Percentiles rank a stretch among this genome's conserved stretches.
Evolutionary conservation across 108 stramenopile genomes (phyloP).

Genomic region (Cylindrotheca closterium): DNA sequence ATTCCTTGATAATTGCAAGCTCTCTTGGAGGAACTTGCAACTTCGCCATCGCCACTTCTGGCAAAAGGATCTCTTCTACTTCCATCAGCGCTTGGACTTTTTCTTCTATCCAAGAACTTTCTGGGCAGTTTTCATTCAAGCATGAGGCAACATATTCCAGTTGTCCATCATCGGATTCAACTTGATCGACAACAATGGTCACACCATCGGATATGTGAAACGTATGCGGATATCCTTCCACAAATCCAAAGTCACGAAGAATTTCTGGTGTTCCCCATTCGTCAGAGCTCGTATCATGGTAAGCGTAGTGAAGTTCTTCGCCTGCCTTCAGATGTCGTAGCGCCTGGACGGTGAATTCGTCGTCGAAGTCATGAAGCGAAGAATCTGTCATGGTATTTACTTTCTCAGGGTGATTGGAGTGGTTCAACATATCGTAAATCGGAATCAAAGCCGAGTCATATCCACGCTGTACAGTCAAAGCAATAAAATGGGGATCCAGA

Average conservation of each 20-base stretch:
- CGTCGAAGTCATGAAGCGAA: neutral
- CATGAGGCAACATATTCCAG: neutral
- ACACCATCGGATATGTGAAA: constrained; percentile 2
- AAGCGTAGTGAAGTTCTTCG: constrained; percentile 5
- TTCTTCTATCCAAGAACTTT: neutral
- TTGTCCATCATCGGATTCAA: neutral
- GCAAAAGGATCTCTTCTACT: neutral
- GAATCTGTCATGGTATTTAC: neutral
- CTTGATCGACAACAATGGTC: neutral
- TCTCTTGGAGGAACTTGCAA: neutral
- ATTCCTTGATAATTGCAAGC: neutral
- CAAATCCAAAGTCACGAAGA: constrained; percentile 34
- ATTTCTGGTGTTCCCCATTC: constrained; percentile 26
- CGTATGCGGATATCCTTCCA: constrained; percentile 33
- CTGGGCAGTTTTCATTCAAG: neutral
- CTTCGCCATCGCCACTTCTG: neutral
- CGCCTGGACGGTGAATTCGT: constrained; percentile 5
- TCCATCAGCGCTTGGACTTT: neutral
- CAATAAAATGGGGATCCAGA: neutral
- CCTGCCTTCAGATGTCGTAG: neutral
- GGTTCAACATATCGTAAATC: constrained; percentile 55
- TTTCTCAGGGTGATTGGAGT: constrained; percentile 43
- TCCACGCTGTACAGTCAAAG: constrained; percentile 15
- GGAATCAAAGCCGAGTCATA: constrained; percentile 43
- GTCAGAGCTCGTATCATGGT: neutral